A percentile compares a stretch with the other conserved stretches of the same genome.
These are phyloP conservation scores for Phtheirospermum japonicum DNA, from an alignment of 257 asterid genomes.

Conservation along the genomic window DNA sequence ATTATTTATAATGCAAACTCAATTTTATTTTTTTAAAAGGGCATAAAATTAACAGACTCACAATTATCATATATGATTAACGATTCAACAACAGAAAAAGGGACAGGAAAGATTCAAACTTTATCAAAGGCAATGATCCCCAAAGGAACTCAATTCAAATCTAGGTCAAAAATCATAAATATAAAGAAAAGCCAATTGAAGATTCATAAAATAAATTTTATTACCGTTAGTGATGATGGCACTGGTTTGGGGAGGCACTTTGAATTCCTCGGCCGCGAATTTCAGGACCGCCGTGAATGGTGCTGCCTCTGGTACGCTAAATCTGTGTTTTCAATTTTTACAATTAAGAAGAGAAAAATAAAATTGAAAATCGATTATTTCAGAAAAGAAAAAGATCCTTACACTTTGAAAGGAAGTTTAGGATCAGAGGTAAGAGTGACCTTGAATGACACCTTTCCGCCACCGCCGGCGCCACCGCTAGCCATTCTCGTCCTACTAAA, in stretches of 20 bases:
- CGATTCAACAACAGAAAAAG: neutral
- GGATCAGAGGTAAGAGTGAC: slow-evolving; percentile 97
- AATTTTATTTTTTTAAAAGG: neutral
- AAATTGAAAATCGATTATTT: neutral
- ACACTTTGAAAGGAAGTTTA: slow-evolving; percentile 98
- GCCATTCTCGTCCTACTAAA: slow-evolving; percentile 42
- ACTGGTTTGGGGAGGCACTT: slow-evolving; percentile 96
- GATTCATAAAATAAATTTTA: neutral
- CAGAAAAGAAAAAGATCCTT: slow-evolving; percentile 20
- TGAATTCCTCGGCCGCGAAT: slow-evolving; percentile 96
- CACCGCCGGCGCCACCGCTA: slow-evolving; percentile 50
- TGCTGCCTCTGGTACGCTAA: slow-evolving; percentile 97
- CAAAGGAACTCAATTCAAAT: slow-evolving; percentile 2
- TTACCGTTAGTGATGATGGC: slow-evolving; percentile 93
- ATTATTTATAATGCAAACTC: slow-evolving; percentile 15
- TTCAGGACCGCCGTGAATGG: slow-evolving; percentile 97
- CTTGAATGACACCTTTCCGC: slow-evolving; percentile 96
- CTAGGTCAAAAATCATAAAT: neutral
- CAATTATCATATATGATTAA: neutral
- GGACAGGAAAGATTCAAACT: neutral
- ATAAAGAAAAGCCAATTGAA: neutral
- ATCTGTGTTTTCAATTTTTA: slow-evolving; percentile 36
- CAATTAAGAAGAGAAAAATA: neutral
- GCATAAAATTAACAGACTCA: neutral
- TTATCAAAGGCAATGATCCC: neutral